These are phyloP conservation scores for Aspergillus piperis DNA, from an alignment of 2,329 filamentous ascomycete species.

Conservation along the genomic window DNA sequence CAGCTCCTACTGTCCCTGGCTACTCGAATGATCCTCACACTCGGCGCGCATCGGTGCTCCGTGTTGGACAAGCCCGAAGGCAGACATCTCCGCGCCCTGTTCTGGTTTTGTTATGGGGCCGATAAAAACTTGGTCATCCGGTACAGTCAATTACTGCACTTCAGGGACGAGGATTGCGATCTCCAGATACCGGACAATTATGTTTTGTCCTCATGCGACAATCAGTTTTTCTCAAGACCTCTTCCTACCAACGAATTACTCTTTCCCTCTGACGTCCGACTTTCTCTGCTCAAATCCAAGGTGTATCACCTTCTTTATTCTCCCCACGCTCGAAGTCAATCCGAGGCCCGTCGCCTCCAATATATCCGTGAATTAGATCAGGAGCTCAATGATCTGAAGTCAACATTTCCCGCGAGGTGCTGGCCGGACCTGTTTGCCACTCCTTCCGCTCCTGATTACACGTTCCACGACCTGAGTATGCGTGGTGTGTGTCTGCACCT, in stretches of 20 bases:
- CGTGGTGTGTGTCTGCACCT: constrained; percentile 28
- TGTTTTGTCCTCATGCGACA: constrained; percentile 18
- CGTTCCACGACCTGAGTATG: constrained; percentile 28
- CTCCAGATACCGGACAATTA: constrained; percentile 25
- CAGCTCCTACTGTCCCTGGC: constrained; percentile 25
- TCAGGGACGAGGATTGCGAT: constrained; percentile 28
- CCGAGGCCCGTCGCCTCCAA: constrained; percentile 24
- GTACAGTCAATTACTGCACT: constrained; percentile 21
- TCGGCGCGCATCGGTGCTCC: constrained; percentile 20
- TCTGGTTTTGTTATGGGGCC: constrained; percentile 27
- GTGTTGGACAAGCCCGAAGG: constrained; percentile 6
- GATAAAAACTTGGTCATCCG: constrained; percentile 29
- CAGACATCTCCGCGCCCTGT: constrained; percentile 25
- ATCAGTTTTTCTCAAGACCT: constrained; percentile 25
- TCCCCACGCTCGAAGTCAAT: constrained; percentile 9
- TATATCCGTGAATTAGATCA: constrained; percentile 28
- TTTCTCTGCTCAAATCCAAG: constrained; percentile 27
- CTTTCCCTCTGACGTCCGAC: constrained; percentile 28
- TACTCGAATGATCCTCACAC: constrained; percentile 23
- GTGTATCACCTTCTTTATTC: constrained; percentile 26
- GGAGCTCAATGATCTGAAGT: constrained; percentile 23
- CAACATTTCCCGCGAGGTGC: constrained; percentile 20
- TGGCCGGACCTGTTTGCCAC: constrained; percentile 24
- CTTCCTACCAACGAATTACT: constrained; percentile 24
- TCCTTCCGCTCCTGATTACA: constrained; percentile 20